These are phyloP conservation scores for Trichoderma hamatum DNA, from an alignment of 2,329 filamentous ascomycete genomes.

Conservation along the genomic window DNA sequence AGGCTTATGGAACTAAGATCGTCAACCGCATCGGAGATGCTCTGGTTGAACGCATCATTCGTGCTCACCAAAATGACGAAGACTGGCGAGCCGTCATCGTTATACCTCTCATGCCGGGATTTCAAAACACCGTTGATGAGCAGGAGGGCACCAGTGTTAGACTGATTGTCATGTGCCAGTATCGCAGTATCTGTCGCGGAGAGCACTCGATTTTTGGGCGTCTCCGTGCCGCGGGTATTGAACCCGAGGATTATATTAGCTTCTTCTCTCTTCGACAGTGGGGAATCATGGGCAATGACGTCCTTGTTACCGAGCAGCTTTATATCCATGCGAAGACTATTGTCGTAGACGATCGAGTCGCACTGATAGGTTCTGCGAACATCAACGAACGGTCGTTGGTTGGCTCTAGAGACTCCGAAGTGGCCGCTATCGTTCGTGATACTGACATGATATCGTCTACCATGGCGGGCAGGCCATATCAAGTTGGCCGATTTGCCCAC, in stretches of 20 bases:
- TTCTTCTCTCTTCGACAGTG: conserved; percentile 93
- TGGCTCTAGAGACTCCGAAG: conserved; percentile 88
- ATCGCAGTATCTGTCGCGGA: conserved; percentile 91
- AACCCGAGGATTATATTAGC: conserved; percentile 91
- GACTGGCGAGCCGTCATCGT: conserved; percentile 89
- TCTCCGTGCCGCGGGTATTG: conserved; percentile 76
- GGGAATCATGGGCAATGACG: conserved; percentile 86
- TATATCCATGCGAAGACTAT: conserved; percentile 99
- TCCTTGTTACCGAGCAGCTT: conserved; percentile 89
- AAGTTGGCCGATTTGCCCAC: conserved; percentile 89
- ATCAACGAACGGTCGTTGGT: conserved; percentile 98
- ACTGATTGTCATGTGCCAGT: conserved; percentile 96
- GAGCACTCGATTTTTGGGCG: conserved; percentile 90
- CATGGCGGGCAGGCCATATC: conserved; percentile 88
- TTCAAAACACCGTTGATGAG: conserved; percentile 93
- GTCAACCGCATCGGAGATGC: conserved; percentile 94
- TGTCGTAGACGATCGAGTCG: conserved; percentile 90
- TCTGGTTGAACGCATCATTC: conserved; percentile 85
- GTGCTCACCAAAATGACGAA: conserved; percentile 80
- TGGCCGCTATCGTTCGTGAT: conserved; percentile 86
- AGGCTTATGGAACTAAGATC: conserved; percentile 84
- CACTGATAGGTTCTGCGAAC: conserved; percentile 94
- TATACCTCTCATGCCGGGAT: conserved; percentile 96
- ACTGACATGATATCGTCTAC: conserved; percentile 89
- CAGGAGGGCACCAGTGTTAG: conserved; percentile 93